Conservation (phyloP, 2,329 filamentous ascomycete genomes). For the Gyromitra esculenta region DNA sequence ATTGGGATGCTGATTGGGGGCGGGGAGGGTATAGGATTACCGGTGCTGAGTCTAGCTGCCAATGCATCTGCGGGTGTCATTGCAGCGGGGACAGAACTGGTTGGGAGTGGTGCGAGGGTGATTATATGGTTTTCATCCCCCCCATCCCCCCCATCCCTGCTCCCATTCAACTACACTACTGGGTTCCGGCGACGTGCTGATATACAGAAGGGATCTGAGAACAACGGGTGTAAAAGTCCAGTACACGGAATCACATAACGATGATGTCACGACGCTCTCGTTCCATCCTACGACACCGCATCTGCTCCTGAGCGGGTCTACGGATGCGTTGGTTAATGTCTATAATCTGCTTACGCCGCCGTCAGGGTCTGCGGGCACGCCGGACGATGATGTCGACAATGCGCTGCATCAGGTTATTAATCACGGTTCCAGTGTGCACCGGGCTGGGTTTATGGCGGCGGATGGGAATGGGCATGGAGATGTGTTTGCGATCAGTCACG, state of each 20-base stretch:
- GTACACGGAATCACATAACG: constrained; percentile 73
- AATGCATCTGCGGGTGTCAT: constrained; percentile 68
- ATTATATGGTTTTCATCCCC: constrained; percentile 67
- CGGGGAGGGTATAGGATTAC: constrained; percentile 56
- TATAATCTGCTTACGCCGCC: constrained; percentile 66
- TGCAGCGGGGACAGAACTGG: constrained; percentile 77
- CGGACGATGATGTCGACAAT: constrained; percentile 73
- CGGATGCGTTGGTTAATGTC: constrained; percentile 80
- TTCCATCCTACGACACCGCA: constrained; percentile 59
- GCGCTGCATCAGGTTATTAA: constrained; percentile 81
- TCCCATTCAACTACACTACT: no score
- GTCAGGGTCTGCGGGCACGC: constrained; percentile 60
- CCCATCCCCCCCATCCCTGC: constrained; percentile 15
- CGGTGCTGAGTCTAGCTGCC: constrained; percentile 74
- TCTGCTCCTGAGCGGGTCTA: constrained; percentile 73
- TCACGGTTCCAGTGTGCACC: constrained; percentile 77
- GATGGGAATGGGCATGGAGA: constrained; percentile 59
- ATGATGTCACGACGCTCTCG: constrained; percentile 70
- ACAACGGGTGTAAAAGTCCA: constrained; percentile 64
- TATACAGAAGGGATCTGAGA: constrained; percentile 67
- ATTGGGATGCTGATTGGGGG: background rate
- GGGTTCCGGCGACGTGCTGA: background rate
- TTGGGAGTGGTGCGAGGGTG: constrained; percentile 71
- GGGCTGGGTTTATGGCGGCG: constrained; percentile 72
- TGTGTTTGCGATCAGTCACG: constrained; percentile 78